phyloP scores from a whole-genome alignment of 805 yeast genomes.

The Candida glaebosa region DNA sequence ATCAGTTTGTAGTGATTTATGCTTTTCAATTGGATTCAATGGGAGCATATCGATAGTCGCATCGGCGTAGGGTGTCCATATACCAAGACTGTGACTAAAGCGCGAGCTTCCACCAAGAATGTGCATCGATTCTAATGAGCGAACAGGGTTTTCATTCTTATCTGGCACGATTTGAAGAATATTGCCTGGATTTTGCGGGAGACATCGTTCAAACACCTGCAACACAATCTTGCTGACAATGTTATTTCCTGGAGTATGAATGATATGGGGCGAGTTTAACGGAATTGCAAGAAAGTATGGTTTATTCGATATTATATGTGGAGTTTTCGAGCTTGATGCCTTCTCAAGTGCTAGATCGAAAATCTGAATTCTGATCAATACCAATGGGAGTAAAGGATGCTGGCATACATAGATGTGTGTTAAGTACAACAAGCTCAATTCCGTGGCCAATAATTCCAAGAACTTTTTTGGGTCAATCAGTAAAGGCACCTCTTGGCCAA shows the following conservation, averaged over 20 bases:
- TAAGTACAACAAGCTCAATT: constrained; percentile 50
- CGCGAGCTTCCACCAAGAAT: constrained; percentile 61
- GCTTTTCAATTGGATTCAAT: constrained; percentile 42
- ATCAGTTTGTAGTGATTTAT: constrained; percentile 27
- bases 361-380: constrained; percentile 63
- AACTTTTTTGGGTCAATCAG: constrained; percentile 51
- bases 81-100: constrained; percentile 58
- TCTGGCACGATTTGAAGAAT: constrained; percentile 36
- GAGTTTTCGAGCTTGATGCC: constrained; percentile 18
- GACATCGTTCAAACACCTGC: constrained; percentile 55
- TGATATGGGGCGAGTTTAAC: constrained; percentile 58
- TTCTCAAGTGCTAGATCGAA: constrained; percentile 42
- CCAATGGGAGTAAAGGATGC: constrained; percentile 60
- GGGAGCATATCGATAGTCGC: constrained; percentile 65
- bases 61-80: constrained; percentile 74
- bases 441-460: constrained; percentile 43
- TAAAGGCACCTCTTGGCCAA: constrained; percentile 25
- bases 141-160: constrained; percentile 31
- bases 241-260: constrained; percentile 49
- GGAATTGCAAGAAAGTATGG: constrained; percentile 71
- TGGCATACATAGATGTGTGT: constrained; percentile 65
- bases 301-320: constrained; percentile 49
- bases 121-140: constrained; percentile 54
- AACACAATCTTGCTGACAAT: constrained; percentile 50
- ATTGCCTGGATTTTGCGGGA: constrained; percentile 44